Conservation (phyloP, 2,329 filamentous ascomycete genomes). For the Botryotinia calthae region DNA sequence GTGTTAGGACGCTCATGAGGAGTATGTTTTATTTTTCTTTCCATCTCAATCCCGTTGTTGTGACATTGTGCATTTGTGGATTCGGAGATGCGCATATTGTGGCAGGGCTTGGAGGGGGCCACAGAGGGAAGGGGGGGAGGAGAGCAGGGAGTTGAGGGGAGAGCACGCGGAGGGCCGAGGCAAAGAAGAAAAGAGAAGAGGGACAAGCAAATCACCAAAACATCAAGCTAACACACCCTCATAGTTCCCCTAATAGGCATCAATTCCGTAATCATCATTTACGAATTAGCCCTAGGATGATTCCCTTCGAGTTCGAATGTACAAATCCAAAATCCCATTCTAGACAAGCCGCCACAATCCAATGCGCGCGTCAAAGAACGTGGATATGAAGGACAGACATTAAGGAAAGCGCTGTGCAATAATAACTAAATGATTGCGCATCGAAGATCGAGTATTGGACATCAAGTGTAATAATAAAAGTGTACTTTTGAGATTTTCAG, state of each 20-base stretch:
- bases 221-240: neutral
- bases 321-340: neutral
- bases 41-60: neutral
- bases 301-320: no score
- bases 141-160: neutral
- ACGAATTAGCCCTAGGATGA: constrained; percentile 72
- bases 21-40: constrained; percentile 57
- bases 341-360: neutral
- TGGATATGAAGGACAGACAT: neutral
- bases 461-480: neutral
- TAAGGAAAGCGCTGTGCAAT: neutral
- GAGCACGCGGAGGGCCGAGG: neutral
- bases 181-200: constrained; percentile 5
- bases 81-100: neutral
- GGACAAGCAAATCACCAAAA: no score
- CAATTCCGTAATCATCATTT: constrained; percentile 79
- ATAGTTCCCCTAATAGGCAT: constrained; percentile 80
- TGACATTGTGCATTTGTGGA: neutral
- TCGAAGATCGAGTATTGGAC: neutral
- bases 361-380: neutral
- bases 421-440: neutral
- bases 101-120: neutral
- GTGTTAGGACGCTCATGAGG: constrained; percentile 87
- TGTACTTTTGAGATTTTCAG: neutral
- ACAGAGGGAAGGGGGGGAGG: neutral